These are phyloP conservation scores for Daldinia vernicosa DNA, from an alignment of 495 filamentous ascomycete species.

Conservation along the genomic window DNA sequence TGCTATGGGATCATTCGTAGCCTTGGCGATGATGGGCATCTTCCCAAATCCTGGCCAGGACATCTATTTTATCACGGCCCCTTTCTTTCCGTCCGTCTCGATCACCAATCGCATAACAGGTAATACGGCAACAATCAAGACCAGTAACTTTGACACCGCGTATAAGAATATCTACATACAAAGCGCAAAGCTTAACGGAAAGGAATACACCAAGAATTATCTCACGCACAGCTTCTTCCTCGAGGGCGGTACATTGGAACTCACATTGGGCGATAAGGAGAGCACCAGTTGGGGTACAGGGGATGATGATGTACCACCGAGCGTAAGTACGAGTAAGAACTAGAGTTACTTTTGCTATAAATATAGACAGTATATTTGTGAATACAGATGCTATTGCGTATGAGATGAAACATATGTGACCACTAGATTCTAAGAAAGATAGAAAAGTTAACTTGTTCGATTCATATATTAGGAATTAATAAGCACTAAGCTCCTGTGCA, in stretches of 20 bases:
- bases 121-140: slow-evolving; percentile 67
- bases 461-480: neutral
- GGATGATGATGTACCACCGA: slow-evolving; percentile 69
- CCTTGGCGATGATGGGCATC: slow-evolving; percentile 69
- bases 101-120: slow-evolving; percentile 66
- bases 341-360: neutral
- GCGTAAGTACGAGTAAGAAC: slow-evolving; percentile 44
- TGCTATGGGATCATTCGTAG: slow-evolving; percentile 72
- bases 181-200: slow-evolving; percentile 68
- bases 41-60: slow-evolving; percentile 74
- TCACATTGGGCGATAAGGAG: slow-evolving; percentile 67
- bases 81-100: slow-evolving; percentile 69
- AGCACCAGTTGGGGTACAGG: slow-evolving; percentile 70
- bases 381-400: neutral
- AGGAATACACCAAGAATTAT: slow-evolving; percentile 70
- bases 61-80: slow-evolving; percentile 71
- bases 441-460: neutral
- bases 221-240: slow-evolving; percentile 74
- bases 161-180: slow-evolving; percentile 74
- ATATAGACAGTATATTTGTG: neutral
- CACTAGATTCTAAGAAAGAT: neutral
- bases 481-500: neutral
- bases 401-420: neutral
- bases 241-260: slow-evolving; percentile 67
- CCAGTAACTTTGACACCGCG: slow-evolving; percentile 67